Conservation (phyloP, 768 basidiomycete species). For the Coprinopsis cinerea region DNA sequence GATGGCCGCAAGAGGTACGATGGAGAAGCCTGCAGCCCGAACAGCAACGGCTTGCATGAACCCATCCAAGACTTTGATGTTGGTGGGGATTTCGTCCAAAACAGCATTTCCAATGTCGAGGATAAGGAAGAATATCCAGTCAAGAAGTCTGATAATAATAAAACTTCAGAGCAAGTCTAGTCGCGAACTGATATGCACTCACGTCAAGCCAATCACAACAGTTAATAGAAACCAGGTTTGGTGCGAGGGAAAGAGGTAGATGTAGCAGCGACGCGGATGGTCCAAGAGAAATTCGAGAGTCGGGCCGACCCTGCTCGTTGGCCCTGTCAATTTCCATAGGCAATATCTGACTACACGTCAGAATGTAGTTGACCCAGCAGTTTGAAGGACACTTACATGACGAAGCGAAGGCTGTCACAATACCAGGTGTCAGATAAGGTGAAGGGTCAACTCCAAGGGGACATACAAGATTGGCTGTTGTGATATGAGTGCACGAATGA, state of each 20-base stretch:
- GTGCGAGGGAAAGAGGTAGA: conserved; percentile 87
- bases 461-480: conserved; percentile 81
- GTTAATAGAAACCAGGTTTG: conserved; percentile 89
- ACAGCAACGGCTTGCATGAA: conserved; percentile 78
- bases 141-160: conserved; percentile 51
- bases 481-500: neutral
- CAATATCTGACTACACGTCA: conserved; percentile 54
- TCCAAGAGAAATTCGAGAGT: conserved; percentile 90
- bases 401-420: conserved; percentile 60
- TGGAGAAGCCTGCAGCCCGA: conserved; percentile 80
- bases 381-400: conserved; percentile 60
- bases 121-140: conserved; percentile 88
- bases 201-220: conserved; percentile 68
- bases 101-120: conserved; percentile 77
- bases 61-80: conserved; percentile 65
- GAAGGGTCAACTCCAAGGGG: neutral
- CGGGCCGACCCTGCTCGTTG: conserved; percentile 58
- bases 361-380: neutral
- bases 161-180: neutral
- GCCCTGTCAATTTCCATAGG: conserved; percentile 54
- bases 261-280: conserved; percentile 88
- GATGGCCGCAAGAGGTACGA: conserved; percentile 65
- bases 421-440: neutral
- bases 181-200: conserved; percentile 18
- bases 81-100: conserved; percentile 63